A percentile compares a stretch with the other conserved stretches of the same genome.
Evolutionary conservation across 139 green algal genomes (phyloP).

Genomic region (Closterium sp.): DNA sequence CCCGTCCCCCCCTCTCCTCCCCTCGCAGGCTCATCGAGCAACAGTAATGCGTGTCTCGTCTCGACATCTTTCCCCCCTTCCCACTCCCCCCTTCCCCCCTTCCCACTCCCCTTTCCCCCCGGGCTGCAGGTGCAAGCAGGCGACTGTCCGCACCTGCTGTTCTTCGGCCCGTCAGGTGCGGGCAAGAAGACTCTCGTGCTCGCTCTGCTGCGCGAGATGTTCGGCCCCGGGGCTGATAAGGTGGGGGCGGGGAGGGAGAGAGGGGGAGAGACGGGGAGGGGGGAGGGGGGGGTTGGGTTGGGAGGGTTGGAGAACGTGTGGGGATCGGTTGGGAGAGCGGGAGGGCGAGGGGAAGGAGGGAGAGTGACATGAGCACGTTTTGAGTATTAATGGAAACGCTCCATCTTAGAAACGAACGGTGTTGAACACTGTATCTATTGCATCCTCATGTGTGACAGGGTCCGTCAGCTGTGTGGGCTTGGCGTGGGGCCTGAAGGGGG

Average conservation of each 20-base stretch:
- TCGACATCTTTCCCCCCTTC: not conserved
- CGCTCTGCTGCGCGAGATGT: constrained; percentile 87
- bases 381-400: not conserved
- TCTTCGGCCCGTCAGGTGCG: constrained; percentile 91
- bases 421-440: no score
- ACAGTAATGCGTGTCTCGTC: no score
- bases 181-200: constrained; percentile 96
- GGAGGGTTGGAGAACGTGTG: constrained; percentile 84
- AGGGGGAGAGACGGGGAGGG: not conserved
- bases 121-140: constrained; percentile 63
- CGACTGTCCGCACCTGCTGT: constrained; percentile 93
- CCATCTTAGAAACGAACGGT: not conserved
- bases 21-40: no score
- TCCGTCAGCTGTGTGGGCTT: no score
- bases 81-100: no score
- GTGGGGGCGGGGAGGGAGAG: constrained; percentile 4
- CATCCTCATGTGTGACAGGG: no score
- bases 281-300: constrained; percentile 71
- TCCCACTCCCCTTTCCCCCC: not conserved
- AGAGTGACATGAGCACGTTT: not conserved
- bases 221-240: constrained; percentile 88
- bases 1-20: not conserved
- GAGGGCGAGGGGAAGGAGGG: not conserved
- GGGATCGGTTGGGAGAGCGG: not conserved
- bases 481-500: no score